Conservation (phyloP, 225 moss, liverwort and hornwort species). For the Anthoceros angustus region DNA sequence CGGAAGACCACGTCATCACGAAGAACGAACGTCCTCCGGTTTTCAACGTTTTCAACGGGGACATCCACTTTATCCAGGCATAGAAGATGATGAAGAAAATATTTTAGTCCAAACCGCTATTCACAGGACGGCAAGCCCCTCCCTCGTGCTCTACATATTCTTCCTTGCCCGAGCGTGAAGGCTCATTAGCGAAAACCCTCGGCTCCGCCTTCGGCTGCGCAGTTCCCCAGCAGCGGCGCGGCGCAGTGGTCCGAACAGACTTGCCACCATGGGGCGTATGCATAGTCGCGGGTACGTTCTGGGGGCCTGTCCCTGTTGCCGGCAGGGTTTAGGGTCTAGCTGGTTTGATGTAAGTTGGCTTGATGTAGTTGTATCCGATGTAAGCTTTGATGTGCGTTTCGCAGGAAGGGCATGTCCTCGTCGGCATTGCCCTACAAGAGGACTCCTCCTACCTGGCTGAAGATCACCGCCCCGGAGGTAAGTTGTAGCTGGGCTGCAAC, state of each 20-base stretch:
- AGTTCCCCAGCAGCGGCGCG: background rate
- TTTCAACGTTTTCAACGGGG: too few species aligned
- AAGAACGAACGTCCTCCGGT: too few species aligned
- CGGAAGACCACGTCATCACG: too few species aligned
- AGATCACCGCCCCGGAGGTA: slow-evolving; percentile 51
- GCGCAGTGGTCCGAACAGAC: too few species aligned
- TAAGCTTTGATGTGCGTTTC: background rate
- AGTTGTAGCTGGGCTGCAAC: background rate
- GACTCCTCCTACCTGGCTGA: slow-evolving; percentile 64
- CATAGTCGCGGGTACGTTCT: background rate
- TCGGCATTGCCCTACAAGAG: slow-evolving; percentile 70
- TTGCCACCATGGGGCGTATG: too few species aligned
- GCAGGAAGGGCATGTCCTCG: slow-evolving; percentile 77
- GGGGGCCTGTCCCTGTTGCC: too few species aligned
- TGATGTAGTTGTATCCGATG: background rate
- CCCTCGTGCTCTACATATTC: background rate
- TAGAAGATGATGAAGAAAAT: too few species aligned
- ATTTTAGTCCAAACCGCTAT: too few species aligned
- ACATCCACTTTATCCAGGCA: too few species aligned
- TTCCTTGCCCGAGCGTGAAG: background rate
- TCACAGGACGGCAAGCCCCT: too few species aligned
- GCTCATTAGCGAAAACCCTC: background rate
- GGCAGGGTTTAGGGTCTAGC: background rate
- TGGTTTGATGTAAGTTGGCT: background rate
- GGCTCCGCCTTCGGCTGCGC: background rate